These are phyloP conservation scores for Osmanthus fragrans DNA, from an alignment of 257 asterid genomes.

Conservation along the genomic window DNA sequence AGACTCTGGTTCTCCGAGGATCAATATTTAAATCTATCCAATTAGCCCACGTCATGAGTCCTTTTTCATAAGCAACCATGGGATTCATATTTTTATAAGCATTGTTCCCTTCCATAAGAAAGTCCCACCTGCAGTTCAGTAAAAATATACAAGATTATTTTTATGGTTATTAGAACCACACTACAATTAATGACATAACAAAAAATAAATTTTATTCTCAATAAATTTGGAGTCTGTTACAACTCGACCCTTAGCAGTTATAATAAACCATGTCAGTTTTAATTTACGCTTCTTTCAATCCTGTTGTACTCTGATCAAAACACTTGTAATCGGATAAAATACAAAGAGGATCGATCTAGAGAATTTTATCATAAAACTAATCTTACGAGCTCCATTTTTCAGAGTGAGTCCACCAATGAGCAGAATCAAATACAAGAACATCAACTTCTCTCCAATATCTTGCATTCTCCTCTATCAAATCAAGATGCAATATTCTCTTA, in stretches of 20 bases:
- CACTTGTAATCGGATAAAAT: background rate
- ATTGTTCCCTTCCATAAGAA: constrained; percentile 70
- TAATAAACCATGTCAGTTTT: too few relatives aligned
- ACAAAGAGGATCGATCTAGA: background rate
- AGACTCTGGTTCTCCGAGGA: constrained; percentile 64
- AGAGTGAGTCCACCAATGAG: constrained; percentile 97
- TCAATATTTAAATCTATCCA: constrained; percentile 83
- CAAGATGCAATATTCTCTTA: constrained; percentile 73
- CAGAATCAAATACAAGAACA: constrained; percentile 85
- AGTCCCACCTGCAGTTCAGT: constrained; percentile 66
- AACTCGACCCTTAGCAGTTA: too few relatives aligned
- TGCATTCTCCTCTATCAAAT: constrained; percentile 82
- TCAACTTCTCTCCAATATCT: constrained; percentile 91
- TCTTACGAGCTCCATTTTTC: constrained; percentile 76
- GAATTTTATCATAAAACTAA: background rate
- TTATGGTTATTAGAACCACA: background rate
- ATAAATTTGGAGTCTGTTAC: too few relatives aligned
- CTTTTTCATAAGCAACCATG: constrained; percentile 73
- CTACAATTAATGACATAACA: too few relatives aligned
- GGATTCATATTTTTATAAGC: constrained; percentile 56
- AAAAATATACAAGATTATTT: background rate
- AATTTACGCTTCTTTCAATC: too few relatives aligned
- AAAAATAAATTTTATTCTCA: too few relatives aligned
- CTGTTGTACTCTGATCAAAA: too few relatives aligned
- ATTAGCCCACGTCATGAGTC: constrained; percentile 76